A percentile compares a stretch with the other conserved stretches of the same genome.
phyloP scores from a whole-genome alignment of 176 grass and related monocot species.

The Oryza officinalis region DNA sequence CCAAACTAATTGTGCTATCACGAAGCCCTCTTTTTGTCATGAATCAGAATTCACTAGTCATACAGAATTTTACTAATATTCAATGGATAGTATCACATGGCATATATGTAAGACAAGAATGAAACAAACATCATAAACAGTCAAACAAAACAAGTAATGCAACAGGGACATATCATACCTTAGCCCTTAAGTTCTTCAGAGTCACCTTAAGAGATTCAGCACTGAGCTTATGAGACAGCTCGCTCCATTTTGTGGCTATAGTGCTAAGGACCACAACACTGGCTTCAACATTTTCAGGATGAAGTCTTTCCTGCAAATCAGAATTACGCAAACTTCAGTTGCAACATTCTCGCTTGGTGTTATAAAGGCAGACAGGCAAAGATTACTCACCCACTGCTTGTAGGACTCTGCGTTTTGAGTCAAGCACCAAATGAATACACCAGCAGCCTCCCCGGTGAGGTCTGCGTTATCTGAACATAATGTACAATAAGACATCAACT shows the following conservation, averaged over 20 bases:
- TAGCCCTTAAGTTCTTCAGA: constrained; percentile 72
- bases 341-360: neutral
- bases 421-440: constrained; percentile 89
- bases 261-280: constrained; percentile 73
- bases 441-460: constrained; percentile 66
- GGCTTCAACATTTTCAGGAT: constrained; percentile 69
- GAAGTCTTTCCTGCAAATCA: constrained; percentile 59
- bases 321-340: constrained; percentile 28
- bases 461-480: constrained; percentile 75
- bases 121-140: neutral
- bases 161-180: constrained; percentile 46
- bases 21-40: neutral
- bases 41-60: neutral
- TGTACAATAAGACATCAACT: constrained; percentile 8
- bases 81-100: neutral
- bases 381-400: constrained; percentile 85
- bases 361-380: constrained; percentile 17
- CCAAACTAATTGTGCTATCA: neutral
- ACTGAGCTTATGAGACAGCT: constrained; percentile 64
- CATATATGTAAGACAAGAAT: neutral
- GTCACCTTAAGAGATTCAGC: constrained; percentile 66
- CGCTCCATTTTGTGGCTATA: constrained; percentile 66
- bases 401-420: constrained; percentile 74
- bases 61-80: neutral
- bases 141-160: neutral